Evolutionary conservation across 2,329 filamentous ascomycete species (phyloP), one percentile per base, ranked within the genome.

Genomic region (Aureobasidium sp.): DNA sequence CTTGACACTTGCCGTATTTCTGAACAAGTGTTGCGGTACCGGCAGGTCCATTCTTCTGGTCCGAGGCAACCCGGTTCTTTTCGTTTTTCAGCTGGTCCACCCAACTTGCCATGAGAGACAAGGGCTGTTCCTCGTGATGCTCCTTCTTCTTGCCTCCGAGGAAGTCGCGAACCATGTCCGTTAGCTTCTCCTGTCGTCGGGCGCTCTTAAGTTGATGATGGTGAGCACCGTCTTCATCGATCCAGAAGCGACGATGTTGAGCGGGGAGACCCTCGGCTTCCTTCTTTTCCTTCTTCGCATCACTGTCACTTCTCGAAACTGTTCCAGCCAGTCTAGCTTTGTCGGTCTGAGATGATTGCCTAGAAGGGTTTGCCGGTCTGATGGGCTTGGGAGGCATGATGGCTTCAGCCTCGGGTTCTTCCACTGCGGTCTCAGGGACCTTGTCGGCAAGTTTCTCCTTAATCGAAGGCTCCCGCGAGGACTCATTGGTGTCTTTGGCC

Each of bases 1-100:
- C 94, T 72, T 97, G 93, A 72, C 94, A 97, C 77, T 97, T 97
- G 69, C 94, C 94, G 73, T 99, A 99, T 74, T 97, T 97, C 71
- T 97, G 91, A 1, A 94, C 90, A 53, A 99, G 79, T 0, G 91
- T 91, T 22, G 85, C 85, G 17, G 89, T 87, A 19, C 87, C 82
- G 70, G 88, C 89, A 7, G 88, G 83, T 0, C 88, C 88, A 27
- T 84, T 85, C 73, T 88, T 94, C 77, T 88, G 91, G 69, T 96
- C 90, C 42, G 83, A 77, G 1, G 86, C 86, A 58, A 86, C 74
- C 71, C 82, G 84, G 64, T 95, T 91, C 73, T 91, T 91, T 74
- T 97, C 92, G 67, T 85, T 88, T 73, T 91, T 90, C 68, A 97
- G 81, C 65, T 95, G 92, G 73, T 97, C 93, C 61, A 97, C 92